Percentiles rank a stretch among this genome's conserved stretches.
phyloP scores from a whole-genome alignment of 352 stramenopile species.

The Phytophthora meadii region DNA sequence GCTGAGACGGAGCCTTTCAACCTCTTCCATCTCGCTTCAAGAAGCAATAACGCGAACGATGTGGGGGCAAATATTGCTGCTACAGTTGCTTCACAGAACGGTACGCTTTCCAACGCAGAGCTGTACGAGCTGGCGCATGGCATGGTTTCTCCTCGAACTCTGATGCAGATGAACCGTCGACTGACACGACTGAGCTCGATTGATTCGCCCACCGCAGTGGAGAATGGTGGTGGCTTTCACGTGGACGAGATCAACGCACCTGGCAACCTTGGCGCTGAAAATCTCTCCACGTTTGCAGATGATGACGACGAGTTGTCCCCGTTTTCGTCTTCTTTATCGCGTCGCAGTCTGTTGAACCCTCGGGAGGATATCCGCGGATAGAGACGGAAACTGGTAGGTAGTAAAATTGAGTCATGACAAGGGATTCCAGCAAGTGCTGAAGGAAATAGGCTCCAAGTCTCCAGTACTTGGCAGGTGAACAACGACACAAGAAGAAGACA shows the following conservation, averaged over 20 bases:
- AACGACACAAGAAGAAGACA: background rate
- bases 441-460: conserved; percentile 25
- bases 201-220: conserved; percentile 68
- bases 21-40: conserved; percentile 52
- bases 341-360: conserved; percentile 48
- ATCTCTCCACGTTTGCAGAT: conserved; percentile 32
- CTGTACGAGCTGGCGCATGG: conserved; percentile 85
- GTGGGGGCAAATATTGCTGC: conserved; percentile 22
- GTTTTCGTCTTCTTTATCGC: conserved; percentile 38
- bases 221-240: conserved; percentile 35
- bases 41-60: conserved; percentile 13
- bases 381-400: conserved; percentile 2
- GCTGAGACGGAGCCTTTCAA: conserved; percentile 74
- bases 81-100: conserved; percentile 22
- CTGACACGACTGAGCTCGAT: conserved; percentile 72
- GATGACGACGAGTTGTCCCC: conserved; percentile 48
- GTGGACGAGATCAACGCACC: conserved; percentile 59
- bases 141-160: conserved; percentile 72
- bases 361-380: conserved; percentile 56
- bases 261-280: conserved; percentile 38
- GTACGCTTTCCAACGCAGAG: conserved; percentile 68
- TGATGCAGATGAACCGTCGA: conserved; percentile 74
- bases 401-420: conserved; percentile 13
- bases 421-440: conserved; percentile 7
- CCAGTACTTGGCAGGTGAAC: conserved; percentile 7